Base-by-base conservation (phyloP, 2,329 filamentous ascomycete species). In the Plectosphaerella sp. region DNA sequence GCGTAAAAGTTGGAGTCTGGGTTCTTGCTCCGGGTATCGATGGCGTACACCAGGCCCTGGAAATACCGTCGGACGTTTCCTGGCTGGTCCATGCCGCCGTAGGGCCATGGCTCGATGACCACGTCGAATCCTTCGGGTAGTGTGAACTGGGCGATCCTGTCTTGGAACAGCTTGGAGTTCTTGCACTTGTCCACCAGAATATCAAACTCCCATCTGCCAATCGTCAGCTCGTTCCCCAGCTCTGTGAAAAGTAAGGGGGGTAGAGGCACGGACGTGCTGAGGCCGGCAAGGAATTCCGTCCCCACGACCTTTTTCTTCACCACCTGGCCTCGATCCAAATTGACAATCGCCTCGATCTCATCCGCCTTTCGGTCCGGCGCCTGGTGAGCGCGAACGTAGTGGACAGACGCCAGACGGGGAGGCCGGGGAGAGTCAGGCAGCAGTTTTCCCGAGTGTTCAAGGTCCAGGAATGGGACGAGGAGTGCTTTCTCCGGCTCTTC, bases 1-100 rank as follows among this genome's bases (percentile, higher is more conserved):
- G 86, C 82, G 61, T 88, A 88, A 63, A 88, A 83, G 61, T 86
- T 87, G 42, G 79, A 80, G 56, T 78, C 74, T 6, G 67, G 67
- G 42, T 64, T 57, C 24, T 63, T 61, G 24, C 55, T 64, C 14
- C 60, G 52, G 1, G 59, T 59, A 43, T 70, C 62, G 3, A 58
- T 58, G 0, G 61, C 67, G 28, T 69, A 69, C 42, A 65, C 58
- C 1, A 69, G 58, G 7, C 57, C 65, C 36, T 69, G 66, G 52
- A 69, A n/a, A 12, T 39, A 18, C 15, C 37, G 10, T 15, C 5
- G 37, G 8, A 37, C 16, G 18, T 37, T 24, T 18, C 65, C 66
- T 5, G 45, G 47, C 0, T 58, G 25, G 16, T 70, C 62, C 9
- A 61, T 56, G 2, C 62, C 61, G 39, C 62, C 62, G 20, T 67